Percentiles rank a stretch among this genome's conserved stretches.
phyloP scores from a whole-genome alignment of 345 rosid genomes.

The Aquilaria malaccensis region DNA sequence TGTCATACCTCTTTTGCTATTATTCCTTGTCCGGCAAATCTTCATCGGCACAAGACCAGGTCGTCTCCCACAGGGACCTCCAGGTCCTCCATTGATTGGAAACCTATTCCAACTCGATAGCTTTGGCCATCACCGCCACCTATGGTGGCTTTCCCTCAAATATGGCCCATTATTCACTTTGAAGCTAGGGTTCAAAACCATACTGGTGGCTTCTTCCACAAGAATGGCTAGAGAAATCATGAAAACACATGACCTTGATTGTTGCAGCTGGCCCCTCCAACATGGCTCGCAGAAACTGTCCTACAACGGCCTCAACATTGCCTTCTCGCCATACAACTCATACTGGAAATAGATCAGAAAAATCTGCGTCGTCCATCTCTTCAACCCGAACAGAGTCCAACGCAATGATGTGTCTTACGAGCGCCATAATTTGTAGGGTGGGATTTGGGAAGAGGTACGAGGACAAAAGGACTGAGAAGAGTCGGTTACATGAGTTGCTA shows the following conservation, averaged over 20 bases:
- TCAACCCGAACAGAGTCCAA: conserved; percentile 23
- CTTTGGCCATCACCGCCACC: conserved; percentile 19
- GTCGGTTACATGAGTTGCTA: conserved; percentile 19
- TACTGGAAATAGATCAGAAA: conserved; percentile 41
- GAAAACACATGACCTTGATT: conserved; percentile 31
- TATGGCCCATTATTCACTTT: conserved; percentile 43
- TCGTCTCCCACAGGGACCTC: background rate
- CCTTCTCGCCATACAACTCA: conserved; percentile 29
- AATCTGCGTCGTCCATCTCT: conserved; percentile 28
- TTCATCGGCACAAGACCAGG: too few relatives aligned
- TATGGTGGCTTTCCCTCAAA: conserved; percentile 36
- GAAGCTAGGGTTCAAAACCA: conserved; percentile 21
- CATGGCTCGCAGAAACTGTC: conserved; percentile 28
- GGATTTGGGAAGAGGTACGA: conserved; percentile 36
- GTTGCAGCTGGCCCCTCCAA: conserved; percentile 36
- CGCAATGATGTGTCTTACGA: conserved; percentile 6
- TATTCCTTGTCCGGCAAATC: too few relatives aligned
- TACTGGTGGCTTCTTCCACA: conserved; percentile 26
- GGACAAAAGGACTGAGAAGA: conserved; percentile 14
- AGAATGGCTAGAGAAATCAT: conserved; percentile 29
- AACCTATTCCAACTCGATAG: conserved; percentile 20
- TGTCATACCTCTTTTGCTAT: background rate
- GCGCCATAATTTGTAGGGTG: conserved; percentile 12
- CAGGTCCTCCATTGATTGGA: conserved; percentile 24
- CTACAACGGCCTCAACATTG: conserved; percentile 36